Evolutionary conservation across 2,329 filamentous ascomycete species (phyloP).

Genomic region (Cordyceps javanica): DNA sequence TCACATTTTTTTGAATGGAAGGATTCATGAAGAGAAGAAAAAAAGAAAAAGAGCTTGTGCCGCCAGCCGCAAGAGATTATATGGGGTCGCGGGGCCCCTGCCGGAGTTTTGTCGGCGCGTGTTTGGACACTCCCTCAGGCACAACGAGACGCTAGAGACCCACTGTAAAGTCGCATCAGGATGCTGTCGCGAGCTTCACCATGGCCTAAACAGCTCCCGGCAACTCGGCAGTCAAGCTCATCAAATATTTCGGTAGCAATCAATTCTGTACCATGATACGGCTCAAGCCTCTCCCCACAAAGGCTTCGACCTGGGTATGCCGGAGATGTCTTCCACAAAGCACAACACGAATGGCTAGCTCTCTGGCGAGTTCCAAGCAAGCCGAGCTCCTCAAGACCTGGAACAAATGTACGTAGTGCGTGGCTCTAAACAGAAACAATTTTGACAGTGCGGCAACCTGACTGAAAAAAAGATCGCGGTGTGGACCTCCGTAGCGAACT

Average conservation of each 20-base stretch:
- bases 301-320: background rate
- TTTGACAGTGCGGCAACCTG: background rate
- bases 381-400: slow-evolving; percentile 23
- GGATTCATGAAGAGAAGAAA: slow-evolving; percentile 71
- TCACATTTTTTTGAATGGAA: slow-evolving; percentile 99
- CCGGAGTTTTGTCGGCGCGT: slow-evolving; percentile 24
- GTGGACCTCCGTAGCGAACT: slow-evolving; percentile 18
- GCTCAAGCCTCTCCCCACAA: background rate
- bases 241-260: background rate
- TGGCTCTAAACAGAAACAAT: background rate
- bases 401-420: slow-evolving; percentile 25
- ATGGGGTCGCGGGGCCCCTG: slow-evolving; percentile 19
- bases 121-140: background rate
- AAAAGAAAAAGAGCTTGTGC: slow-evolving; percentile 31
- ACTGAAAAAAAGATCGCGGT: slow-evolving; percentile 26
- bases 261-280: slow-evolving; percentile 3
- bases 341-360: slow-evolving; percentile 1
- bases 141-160: background rate
- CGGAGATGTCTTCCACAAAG: background rate
- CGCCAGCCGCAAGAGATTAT: slow-evolving; percentile 30
- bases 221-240: background rate
- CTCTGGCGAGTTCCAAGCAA: slow-evolving; percentile 13
- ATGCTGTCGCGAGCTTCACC: background rate
- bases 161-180: slow-evolving; percentile 11
- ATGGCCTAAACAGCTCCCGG: background rate